These are phyloP conservation scores for Amanita subjunquillea DNA, from an alignment of 768 basidiomycete genomes.

Conservation along the genomic window DNA sequence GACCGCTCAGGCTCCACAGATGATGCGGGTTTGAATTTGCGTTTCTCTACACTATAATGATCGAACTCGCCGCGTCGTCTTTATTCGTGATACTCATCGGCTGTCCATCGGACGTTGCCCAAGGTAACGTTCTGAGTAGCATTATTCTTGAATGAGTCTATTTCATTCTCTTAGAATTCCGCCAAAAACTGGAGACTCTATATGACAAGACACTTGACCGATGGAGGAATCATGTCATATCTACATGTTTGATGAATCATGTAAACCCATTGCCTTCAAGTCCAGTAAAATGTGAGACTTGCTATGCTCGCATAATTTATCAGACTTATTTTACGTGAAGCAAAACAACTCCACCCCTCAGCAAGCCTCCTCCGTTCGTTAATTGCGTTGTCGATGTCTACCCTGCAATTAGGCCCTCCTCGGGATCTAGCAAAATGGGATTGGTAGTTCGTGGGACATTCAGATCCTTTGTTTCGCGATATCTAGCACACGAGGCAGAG, in stretches of 20 bases:
- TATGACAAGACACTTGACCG: slow-evolving; percentile 36
- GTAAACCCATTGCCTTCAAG: slow-evolving; percentile 10
- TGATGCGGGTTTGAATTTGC: background rate
- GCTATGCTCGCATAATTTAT: background rate
- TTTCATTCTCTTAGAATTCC: slow-evolving; percentile 39
- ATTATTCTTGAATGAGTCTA: background rate
- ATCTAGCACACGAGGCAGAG: slow-evolving; percentile 16
- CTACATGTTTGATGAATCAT: slow-evolving; percentile 17
- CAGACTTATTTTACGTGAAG: background rate
- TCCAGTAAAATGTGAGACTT: slow-evolving; percentile 15
- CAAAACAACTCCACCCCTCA: slow-evolving; percentile 33
- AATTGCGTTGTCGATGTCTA: slow-evolving; percentile 37
- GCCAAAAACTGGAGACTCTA: slow-evolving; percentile 25
- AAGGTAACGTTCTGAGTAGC: slow-evolving; percentile 19
- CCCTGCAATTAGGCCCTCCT: slow-evolving; percentile 46
- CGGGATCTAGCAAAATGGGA: slow-evolving; percentile 24
- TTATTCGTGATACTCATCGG: slow-evolving; percentile 1
- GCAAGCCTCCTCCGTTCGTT: slow-evolving; percentile 44
- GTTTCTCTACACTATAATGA: slow-evolving; percentile 1
- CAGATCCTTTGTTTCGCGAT: slow-evolving; percentile 26
- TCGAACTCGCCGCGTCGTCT: slow-evolving; percentile 10
- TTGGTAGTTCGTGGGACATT: slow-evolving; percentile 28
- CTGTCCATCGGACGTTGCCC: slow-evolving; percentile 7
- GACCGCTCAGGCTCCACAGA: background rate
- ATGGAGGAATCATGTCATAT: slow-evolving; percentile 42